phyloP scores from a whole-genome alignment of 2,329 filamentous ascomycete genomes.

The Beauveria brongniartii region DNA sequence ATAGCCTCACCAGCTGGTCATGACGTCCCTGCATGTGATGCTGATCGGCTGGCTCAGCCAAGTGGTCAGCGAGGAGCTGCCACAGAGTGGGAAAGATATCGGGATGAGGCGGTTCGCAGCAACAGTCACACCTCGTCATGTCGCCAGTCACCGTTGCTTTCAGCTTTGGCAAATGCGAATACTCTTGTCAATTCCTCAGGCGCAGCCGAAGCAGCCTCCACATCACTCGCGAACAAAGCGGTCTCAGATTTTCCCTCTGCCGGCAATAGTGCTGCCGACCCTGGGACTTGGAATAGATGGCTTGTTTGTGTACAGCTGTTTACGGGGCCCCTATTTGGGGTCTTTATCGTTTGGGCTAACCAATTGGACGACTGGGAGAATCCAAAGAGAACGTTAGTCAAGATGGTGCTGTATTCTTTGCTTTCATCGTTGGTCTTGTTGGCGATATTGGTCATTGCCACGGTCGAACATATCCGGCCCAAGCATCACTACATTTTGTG shows the following conservation, averaged over 20 bases:
- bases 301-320: slow-evolving; percentile 79
- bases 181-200: slow-evolving; percentile 7
- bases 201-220: neutral
- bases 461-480: slow-evolving; percentile 58
- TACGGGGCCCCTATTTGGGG: slow-evolving; percentile 76
- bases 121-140: slow-evolving; percentile 16
- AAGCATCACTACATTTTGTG: slow-evolving; percentile 72
- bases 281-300: slow-evolving; percentile 80
- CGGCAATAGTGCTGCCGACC: slow-evolving; percentile 29
- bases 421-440: slow-evolving; percentile 61
- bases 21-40: neutral
- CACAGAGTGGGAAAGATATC: slow-evolving; percentile 53
- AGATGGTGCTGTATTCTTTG: slow-evolving; percentile 56
- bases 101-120: slow-evolving; percentile 27
- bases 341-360: slow-evolving; percentile 68
- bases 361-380: slow-evolving; percentile 49
- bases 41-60: neutral
- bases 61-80: slow-evolving; percentile 22
- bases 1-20: neutral
- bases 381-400: slow-evolving; percentile 42
- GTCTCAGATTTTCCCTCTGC: slow-evolving; percentile 25
- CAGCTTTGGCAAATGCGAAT: slow-evolving; percentile 18
- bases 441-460: slow-evolving; percentile 57
- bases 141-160: slow-evolving; percentile 13
- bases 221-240: slow-evolving; percentile 16